Evolutionary conservation across 1,139 yeast genomes (phyloP).

Genomic region (Debaryomyces sp.): DNA sequence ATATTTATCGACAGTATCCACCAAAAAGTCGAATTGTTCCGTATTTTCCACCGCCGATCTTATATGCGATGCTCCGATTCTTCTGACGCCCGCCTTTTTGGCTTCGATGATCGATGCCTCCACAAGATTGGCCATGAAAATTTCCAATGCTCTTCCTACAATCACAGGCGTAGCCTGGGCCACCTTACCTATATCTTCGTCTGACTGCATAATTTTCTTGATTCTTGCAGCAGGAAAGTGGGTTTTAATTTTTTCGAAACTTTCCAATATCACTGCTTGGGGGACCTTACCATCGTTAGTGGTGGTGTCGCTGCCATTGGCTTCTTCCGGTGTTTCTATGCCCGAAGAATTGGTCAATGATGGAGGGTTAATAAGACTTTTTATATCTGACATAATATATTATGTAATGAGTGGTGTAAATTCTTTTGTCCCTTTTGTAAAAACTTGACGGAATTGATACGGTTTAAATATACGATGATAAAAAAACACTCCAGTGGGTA

Average conservation of each 20-base stretch:
- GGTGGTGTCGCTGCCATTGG: background rate
- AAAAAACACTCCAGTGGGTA: background rate
- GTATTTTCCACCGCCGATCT: slow-evolving; percentile 82
- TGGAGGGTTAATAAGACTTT: slow-evolving; percentile 13
- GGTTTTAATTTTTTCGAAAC: slow-evolving; percentile 69
- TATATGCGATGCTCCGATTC: slow-evolving; percentile 82
- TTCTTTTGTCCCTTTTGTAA: background rate
- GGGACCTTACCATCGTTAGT: slow-evolving; percentile 19
- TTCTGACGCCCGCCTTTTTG: slow-evolving; percentile 69
- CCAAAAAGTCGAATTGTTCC: slow-evolving; percentile 90
- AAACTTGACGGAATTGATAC: slow-evolving; percentile 1
- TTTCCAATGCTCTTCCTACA: slow-evolving; percentile 91
- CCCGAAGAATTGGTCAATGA: slow-evolving; percentile 1
- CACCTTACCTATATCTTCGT: slow-evolving; percentile 97
- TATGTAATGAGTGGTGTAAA: background rate
- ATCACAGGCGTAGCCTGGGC: slow-evolving; percentile 98
- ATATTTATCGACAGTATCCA: slow-evolving; percentile 70
- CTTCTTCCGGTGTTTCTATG: background rate
- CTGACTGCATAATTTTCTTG: slow-evolving; percentile 95
- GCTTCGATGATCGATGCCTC: slow-evolving; percentile 85
- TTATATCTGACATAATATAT: slow-evolving; percentile 15
- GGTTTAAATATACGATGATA: slow-evolving; percentile 6
- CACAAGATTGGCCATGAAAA: slow-evolving; percentile 86
- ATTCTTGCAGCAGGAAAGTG: slow-evolving; percentile 97
- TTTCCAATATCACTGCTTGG: slow-evolving; percentile 32